A percentile compares a stretch with the other conserved stretches of the same genome.
Evolutionary conservation across 495 filamentous ascomycete genomes (phyloP).

Genomic region (Daldinia bambusicola): DNA sequence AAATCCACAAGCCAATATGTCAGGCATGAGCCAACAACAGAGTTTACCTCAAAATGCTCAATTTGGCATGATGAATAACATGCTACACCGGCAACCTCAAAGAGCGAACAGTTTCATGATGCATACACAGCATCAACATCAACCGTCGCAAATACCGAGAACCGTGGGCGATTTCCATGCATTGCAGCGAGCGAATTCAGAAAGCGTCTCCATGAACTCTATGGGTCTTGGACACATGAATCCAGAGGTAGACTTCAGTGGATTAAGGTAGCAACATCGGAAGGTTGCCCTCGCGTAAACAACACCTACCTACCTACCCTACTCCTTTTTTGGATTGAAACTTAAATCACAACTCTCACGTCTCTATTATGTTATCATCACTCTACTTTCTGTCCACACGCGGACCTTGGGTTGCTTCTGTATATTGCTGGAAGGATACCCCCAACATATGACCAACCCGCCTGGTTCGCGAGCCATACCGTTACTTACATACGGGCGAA

Average conservation of each 20-base stretch:
- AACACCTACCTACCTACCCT: background rate
- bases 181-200: conserved; percentile 55
- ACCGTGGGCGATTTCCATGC: conserved; percentile 61
- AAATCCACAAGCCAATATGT: conserved; percentile 32
- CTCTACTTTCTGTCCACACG: conserved; percentile 15
- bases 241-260: conserved; percentile 48
- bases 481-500: conserved; percentile 1
- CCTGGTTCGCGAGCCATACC: background rate
- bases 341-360: background rate
- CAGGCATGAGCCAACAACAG: conserved; percentile 43
- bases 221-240: conserved; percentile 48
- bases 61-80: conserved; percentile 46
- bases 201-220: conserved; percentile 51
- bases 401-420: conserved; percentile 9
- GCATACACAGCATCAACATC: conserved; percentile 42
- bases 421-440: conserved; percentile 12
- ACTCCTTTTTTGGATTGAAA: too few relatives aligned
- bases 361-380: conserved; percentile 16
- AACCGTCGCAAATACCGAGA: conserved; percentile 47
- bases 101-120: conserved; percentile 56
- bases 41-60: conserved; percentile 35
- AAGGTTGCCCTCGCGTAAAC: background rate
- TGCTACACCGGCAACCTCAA: conserved; percentile 53
- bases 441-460: conserved; percentile 1
- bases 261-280: conserved; percentile 32